Conservation (phyloP, 2,329 filamentous ascomycete genomes). For the Fusarium concolor region DNA sequence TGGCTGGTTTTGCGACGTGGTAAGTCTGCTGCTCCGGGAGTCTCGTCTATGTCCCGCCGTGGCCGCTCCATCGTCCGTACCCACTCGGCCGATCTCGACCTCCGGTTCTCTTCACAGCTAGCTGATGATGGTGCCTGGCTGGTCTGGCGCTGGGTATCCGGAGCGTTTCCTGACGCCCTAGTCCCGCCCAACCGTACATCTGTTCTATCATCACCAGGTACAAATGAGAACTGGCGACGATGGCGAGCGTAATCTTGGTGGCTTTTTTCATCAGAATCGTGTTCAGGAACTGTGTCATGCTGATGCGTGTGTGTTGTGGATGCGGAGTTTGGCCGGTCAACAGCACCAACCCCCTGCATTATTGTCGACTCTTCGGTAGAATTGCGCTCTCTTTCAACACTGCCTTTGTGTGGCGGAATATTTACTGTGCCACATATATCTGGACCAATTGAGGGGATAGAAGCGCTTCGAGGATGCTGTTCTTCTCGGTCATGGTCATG, state of each 20-base stretch:
- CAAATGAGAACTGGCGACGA: constrained; percentile 47
- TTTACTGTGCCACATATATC: constrained; percentile 1
- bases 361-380: background rate
- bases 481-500: constrained; percentile 9
- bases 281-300: constrained; percentile 1
- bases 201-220: constrained; percentile 43
- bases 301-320: background rate
- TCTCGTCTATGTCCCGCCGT: constrained; percentile 12
- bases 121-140: background rate
- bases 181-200: constrained; percentile 3
- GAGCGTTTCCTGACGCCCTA: background rate
- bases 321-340: background rate
- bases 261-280: background rate
- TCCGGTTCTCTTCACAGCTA: constrained; percentile 2
- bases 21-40: background rate
- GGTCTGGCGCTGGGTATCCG: background rate
- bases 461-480: background rate
- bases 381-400: constrained; percentile 8
- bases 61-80: constrained; percentile 5
- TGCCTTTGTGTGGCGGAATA: constrained; percentile 10
- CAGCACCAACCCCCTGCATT: constrained; percentile 5
- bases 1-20: background rate
- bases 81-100: constrained; percentile 36
- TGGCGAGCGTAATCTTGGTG: constrained; percentile 18
- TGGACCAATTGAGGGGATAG: constrained; percentile 3